These are phyloP conservation scores for Austroboletus niveus DNA, from an alignment of 1,284 basidiomycete species.

Conservation along the genomic window DNA sequence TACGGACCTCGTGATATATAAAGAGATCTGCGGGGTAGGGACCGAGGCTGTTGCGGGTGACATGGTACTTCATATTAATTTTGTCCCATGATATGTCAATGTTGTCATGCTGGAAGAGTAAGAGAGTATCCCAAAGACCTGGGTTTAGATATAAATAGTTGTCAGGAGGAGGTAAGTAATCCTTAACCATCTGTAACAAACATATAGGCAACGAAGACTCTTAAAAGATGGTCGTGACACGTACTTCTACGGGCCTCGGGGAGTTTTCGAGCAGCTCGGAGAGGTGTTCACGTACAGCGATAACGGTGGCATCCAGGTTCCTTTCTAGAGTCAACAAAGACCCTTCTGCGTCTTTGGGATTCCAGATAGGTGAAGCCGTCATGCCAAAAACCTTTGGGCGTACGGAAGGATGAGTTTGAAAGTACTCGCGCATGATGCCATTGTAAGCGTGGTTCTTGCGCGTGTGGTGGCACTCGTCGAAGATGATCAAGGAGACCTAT, in stretches of 20 bases:
- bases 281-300: slow-evolving; percentile 66
- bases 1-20: slow-evolving; percentile 57
- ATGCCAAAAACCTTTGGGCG: slow-evolving; percentile 86
- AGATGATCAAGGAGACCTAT: slow-evolving; percentile 73
- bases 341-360: slow-evolving; percentile 58
- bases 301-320: slow-evolving; percentile 69
- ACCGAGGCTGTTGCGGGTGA: slow-evolving; percentile 52
- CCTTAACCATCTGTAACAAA: slow-evolving; percentile 49
- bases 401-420: slow-evolving; percentile 42
- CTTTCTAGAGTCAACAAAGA: slow-evolving; percentile 64
- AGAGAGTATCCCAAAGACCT: slow-evolving; percentile 53
- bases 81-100: slow-evolving; percentile 53
- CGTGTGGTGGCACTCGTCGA: slow-evolving; percentile 83
- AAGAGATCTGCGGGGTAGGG: slow-evolving; percentile 59
- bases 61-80: slow-evolving; percentile 56
- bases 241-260: slow-evolving; percentile 65
- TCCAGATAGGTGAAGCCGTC: slow-evolving; percentile 86
- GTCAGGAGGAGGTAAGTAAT: slow-evolving; percentile 51
- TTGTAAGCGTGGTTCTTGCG: slow-evolving; percentile 81
- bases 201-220: background rate
- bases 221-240: slow-evolving; percentile 4
- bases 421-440: slow-evolving; percentile 77
- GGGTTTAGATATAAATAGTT: slow-evolving; percentile 55
- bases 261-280: slow-evolving; percentile 61
- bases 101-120: slow-evolving; percentile 42